Evolutionary conservation across 805 yeast genomes (phyloP).

Genomic region (Saturnispora zaruensis): DNA sequence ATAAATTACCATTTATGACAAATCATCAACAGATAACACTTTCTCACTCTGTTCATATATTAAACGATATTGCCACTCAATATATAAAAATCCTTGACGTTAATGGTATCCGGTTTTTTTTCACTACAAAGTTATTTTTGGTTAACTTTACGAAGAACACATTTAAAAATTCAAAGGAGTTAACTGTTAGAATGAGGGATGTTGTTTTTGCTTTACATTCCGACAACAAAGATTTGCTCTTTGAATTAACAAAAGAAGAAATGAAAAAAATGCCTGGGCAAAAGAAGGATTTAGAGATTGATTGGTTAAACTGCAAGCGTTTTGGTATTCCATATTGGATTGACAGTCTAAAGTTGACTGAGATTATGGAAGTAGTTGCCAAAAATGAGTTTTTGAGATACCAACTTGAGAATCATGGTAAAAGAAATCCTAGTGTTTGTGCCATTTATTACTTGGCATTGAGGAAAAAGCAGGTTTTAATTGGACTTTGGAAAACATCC

Average conservation of each 20-base stretch:
- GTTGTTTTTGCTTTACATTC: slow-evolving; percentile 83
- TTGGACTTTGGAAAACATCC: slow-evolving; percentile 78
- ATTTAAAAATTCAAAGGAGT: slow-evolving; percentile 5
- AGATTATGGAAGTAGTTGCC: slow-evolving; percentile 61
- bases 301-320: slow-evolving; percentile 53
- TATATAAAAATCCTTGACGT: slow-evolving; percentile 40
- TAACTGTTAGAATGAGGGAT: slow-evolving; percentile 65
- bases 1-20: slow-evolving; percentile 70
- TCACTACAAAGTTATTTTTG: slow-evolving; percentile 63
- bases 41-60: slow-evolving; percentile 56
- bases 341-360: slow-evolving; percentile 35
- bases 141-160: slow-evolving; percentile 28
- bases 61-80: slow-evolving; percentile 44
- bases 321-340: slow-evolving; percentile 72
- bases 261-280: slow-evolving; percentile 19
- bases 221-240: slow-evolving; percentile 60
- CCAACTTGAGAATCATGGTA: slow-evolving; percentile 34
- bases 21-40: slow-evolving; percentile 88
- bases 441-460: slow-evolving; percentile 73
- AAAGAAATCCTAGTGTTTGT: slow-evolving; percentile 63
- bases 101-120: slow-evolving; percentile 62
- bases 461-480: slow-evolving; percentile 62
- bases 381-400: slow-evolving; percentile 49
- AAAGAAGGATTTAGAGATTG: slow-evolving; percentile 28
- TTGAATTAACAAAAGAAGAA: slow-evolving; percentile 40